phyloP scores from a whole-genome alignment of 805 yeast genomes.

The Wickerhamiella occidentalis region DNA sequence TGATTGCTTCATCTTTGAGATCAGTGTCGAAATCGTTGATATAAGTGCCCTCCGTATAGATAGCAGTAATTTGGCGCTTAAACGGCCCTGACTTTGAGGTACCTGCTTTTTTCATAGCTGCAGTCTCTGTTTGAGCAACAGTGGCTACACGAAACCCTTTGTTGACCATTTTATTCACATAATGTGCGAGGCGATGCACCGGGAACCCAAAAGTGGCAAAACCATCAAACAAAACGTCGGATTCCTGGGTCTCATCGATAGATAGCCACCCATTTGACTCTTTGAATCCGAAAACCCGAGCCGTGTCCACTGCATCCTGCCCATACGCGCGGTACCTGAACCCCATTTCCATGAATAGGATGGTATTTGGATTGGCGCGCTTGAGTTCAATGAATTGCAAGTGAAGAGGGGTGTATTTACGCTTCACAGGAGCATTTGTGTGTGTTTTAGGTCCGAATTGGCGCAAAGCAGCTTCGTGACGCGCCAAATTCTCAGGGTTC shows the following conservation, averaged over 20 bases:
- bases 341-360: conserved; percentile 79
- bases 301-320: conserved; percentile 63
- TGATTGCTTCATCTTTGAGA: neutral
- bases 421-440: conserved; percentile 1
- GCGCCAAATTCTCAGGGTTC: conserved; percentile 4
- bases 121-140: conserved; percentile 73
- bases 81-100: conserved; percentile 48
- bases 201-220: conserved; percentile 85
- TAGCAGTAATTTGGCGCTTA: conserved; percentile 52
- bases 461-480: neutral
- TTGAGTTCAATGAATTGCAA: conserved; percentile 63
- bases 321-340: conserved; percentile 84
- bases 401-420: conserved; percentile 55
- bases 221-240: conserved; percentile 39
- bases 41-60: conserved; percentile 76
- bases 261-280: conserved; percentile 56
- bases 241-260: conserved; percentile 39
- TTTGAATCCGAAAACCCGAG: conserved; percentile 43
- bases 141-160: conserved; percentile 75
- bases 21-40: conserved; percentile 40
- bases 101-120: conserved; percentile 50
- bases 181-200: conserved; percentile 57
- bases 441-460: conserved; percentile 8
- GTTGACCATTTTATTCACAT: conserved; percentile 58
- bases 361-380: conserved; percentile 44